phyloP scores from a whole-genome alignment of 108 stramenopile genomes.

The Asterionellopsis glacialis region DNA sequence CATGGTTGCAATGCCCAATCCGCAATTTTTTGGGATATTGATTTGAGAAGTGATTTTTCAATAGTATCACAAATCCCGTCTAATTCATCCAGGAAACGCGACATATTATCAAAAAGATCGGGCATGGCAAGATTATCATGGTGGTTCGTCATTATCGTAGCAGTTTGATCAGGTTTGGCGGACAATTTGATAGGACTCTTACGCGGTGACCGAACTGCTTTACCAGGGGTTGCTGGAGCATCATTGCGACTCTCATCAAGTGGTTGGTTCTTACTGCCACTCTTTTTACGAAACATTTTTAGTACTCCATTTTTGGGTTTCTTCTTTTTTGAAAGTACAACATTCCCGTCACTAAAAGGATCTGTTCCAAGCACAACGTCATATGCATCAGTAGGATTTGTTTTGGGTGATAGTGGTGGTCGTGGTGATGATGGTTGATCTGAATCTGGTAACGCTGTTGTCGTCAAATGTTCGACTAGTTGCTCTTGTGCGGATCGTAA shows the following conservation, averaged over 20 bases:
- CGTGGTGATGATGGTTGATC: too few relatives aligned
- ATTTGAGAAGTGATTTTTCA: slow-evolving; percentile 63
- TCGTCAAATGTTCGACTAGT: background rate
- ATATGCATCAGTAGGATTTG: too few relatives aligned
- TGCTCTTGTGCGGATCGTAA: background rate
- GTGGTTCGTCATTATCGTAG: background rate
- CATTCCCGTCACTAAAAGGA: background rate
- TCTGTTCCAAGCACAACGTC: too few relatives aligned
- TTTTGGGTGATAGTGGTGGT: too few relatives aligned
- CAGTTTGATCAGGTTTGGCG: too few relatives aligned
- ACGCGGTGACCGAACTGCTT: too few relatives aligned
- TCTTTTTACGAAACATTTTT: background rate
- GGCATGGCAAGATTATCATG: slow-evolving; percentile 5
- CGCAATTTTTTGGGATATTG: slow-evolving; percentile 71
- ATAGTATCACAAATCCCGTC: slow-evolving; percentile 62
- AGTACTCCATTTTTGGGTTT: background rate
- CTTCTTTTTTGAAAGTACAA: background rate
- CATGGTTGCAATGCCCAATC: slow-evolving; percentile 79
- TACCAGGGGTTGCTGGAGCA: too few relatives aligned
- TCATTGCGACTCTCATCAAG: too few relatives aligned
- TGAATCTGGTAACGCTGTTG: too few relatives aligned
- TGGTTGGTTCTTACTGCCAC: background rate
- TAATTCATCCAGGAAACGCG: slow-evolving; percentile 50
- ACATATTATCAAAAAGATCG: slow-evolving; percentile 51
- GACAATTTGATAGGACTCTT: too few relatives aligned